phyloP scores from a whole-genome alignment of 371 early-diverging fungal genomes.

The Rhizopus stolonifer region DNA sequence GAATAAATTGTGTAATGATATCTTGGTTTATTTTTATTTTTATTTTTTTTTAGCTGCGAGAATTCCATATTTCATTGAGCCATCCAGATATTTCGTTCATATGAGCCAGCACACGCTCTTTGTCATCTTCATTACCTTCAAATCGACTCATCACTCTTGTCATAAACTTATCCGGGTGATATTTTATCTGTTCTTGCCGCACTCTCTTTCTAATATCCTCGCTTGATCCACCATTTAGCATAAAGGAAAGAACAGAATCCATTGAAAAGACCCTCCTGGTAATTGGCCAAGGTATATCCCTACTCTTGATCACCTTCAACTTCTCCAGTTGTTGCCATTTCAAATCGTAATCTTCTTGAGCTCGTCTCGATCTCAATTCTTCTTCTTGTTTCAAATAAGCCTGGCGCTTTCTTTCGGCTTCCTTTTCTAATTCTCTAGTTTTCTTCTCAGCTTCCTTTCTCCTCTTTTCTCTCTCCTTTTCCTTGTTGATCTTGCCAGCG shows the following conservation, averaged over 20 bases:
- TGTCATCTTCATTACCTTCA: constrained; percentile 30
- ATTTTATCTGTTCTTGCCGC: constrained; percentile 44
- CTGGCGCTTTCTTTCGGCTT: constrained; percentile 29
- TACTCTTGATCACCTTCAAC: constrained; percentile 7
- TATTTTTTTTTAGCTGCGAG: too few species aligned
- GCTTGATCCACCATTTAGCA: constrained; percentile 11
- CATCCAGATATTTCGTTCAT: constrained; percentile 42
- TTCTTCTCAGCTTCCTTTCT: constrained; percentile 18
- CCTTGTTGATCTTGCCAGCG: constrained; percentile 31
- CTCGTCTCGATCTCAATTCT: neutral
- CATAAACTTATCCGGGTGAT: constrained; percentile 51
- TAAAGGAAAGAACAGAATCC: constrained; percentile 22
- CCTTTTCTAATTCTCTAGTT: constrained; percentile 6
- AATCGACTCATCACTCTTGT: constrained; percentile 31
- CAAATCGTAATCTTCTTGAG: constrained; percentile 11
- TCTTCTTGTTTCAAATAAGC: constrained; percentile 5
- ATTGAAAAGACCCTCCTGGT: constrained; percentile 8
- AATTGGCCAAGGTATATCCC: constrained; percentile 48
- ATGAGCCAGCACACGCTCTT: constrained; percentile 16
- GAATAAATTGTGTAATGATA: neutral
- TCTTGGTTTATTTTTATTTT: constrained; percentile 3
- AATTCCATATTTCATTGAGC: constrained; percentile 39
- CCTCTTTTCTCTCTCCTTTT: constrained; percentile 25
- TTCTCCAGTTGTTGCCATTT: constrained; percentile 31
- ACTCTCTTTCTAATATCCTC: constrained; percentile 29